Evolutionary conservation across 768 basidiomycete species (phyloP).

Genomic region (Exidia glandulosa): DNA sequence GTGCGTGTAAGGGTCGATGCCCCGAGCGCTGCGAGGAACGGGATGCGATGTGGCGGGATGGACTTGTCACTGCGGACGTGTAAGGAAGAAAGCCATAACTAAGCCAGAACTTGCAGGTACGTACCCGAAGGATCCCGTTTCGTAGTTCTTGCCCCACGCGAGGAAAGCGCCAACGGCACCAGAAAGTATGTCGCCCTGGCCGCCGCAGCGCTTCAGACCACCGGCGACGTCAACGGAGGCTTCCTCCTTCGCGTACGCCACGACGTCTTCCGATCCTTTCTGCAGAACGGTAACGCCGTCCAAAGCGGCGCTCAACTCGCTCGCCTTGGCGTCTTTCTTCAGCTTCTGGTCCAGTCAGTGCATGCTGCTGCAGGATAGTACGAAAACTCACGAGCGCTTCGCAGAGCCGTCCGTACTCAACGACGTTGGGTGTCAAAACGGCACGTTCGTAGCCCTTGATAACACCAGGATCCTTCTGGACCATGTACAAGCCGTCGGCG

Average conservation of each 20-base stretch:
- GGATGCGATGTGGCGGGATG: conserved; percentile 54
- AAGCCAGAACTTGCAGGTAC: conserved; percentile 10
- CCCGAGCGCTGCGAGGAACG: conserved; percentile 74
- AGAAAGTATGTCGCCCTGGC: conserved; percentile 90
- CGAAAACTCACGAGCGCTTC: conserved; percentile 49
- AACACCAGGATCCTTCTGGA: conserved; percentile 60
- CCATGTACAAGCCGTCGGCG: conserved; percentile 81
- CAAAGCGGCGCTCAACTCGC: conserved; percentile 26
- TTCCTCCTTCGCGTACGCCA: conserved; percentile 59
- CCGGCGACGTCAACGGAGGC: conserved; percentile 62
- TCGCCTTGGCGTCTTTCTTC: not conserved
- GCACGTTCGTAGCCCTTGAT: conserved; percentile 80
- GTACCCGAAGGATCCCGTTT: conserved; percentile 73
- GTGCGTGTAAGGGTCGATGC: conserved; percentile 85
- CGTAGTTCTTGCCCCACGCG: conserved; percentile 93
- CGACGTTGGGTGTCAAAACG: conserved; percentile 88
- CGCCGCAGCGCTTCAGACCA: conserved; percentile 86
- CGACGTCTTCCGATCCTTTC: conserved; percentile 75
- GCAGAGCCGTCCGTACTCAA: conserved; percentile 80
- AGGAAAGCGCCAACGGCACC: conserved; percentile 82
- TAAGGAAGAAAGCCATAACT: not conserved
- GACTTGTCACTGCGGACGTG: conserved; percentile 33
- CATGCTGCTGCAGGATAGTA: not conserved
- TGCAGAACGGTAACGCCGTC: conserved; percentile 86
- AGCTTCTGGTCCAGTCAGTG: not conserved